These are phyloP conservation scores for Dendrothele bispora DNA, from an alignment of 768 basidiomycete species.

Conservation along the genomic window DNA sequence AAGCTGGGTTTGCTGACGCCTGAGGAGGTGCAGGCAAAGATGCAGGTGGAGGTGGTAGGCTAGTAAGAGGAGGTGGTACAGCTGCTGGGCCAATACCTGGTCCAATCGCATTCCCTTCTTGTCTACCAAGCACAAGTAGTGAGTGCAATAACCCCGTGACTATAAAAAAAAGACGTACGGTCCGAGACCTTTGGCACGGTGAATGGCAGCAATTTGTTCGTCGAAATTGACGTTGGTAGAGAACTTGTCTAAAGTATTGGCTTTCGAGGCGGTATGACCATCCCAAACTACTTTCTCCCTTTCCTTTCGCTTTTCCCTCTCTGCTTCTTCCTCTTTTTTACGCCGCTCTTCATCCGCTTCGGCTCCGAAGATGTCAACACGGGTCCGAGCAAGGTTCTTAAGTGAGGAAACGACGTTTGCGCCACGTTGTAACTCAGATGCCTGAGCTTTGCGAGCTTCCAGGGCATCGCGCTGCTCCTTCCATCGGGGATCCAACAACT, in stretches of 20 bases:
- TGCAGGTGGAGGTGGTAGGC: slow-evolving; percentile 66
- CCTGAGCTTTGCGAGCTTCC: slow-evolving; percentile 88
- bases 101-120: slow-evolving; percentile 79
- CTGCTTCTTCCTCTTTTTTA: slow-evolving; percentile 84
- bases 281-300: slow-evolving; percentile 98
- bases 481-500: slow-evolving; percentile 96
- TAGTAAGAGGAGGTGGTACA: slow-evolving; percentile 64
- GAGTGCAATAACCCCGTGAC: neutral
- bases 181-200: slow-evolving; percentile 87
- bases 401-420: slow-evolving; percentile 95
- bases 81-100: slow-evolving; percentile 85
- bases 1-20: slow-evolving; percentile 49
- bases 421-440: slow-evolving; percentile 83
- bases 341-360: slow-evolving; percentile 91
- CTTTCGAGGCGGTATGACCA: slow-evolving; percentile 94
- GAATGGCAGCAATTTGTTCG: slow-evolving; percentile 97
- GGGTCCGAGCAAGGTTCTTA: slow-evolving; percentile 89
- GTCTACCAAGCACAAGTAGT: slow-evolving; percentile 35
- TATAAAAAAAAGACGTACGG: slow-evolving; percentile 52
- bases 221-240: slow-evolving; percentile 93
- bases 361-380: slow-evolving; percentile 96
- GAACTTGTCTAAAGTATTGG: slow-evolving; percentile 89
- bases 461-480: slow-evolving; percentile 90
- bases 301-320: slow-evolving; percentile 78
- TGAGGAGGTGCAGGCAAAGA: slow-evolving; percentile 75